Conservation (phyloP, 345 rosid species). For the Geranium brycei region DNA sequence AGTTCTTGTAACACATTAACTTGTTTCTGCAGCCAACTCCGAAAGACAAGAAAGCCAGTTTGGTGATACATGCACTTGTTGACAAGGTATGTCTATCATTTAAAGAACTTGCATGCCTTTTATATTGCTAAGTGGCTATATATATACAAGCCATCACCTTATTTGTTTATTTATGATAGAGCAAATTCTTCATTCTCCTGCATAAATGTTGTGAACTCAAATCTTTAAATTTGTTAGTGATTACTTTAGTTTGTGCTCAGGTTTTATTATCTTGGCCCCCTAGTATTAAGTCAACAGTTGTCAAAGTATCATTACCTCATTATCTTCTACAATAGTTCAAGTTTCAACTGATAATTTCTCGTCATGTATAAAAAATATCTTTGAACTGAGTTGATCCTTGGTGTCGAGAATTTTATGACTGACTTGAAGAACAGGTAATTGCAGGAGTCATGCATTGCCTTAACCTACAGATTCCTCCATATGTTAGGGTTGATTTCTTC, state of each 20-base stretch:
- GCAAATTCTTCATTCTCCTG: neutral
- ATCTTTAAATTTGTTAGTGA: neutral
- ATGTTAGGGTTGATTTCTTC: constrained; percentile 22
- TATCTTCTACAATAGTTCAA: neutral
- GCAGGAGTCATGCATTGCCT: constrained; percentile 18
- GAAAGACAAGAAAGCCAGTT: constrained; percentile 27
- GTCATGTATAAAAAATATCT: neutral
- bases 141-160: neutral
- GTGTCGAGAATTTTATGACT: neutral
- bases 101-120: neutral
- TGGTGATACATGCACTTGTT: constrained; percentile 26
- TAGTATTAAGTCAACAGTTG: neutral
- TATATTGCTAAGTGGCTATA: neutral
- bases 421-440: constrained; percentile 14
- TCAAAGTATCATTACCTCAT: neutral
- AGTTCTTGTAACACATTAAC: neutral
- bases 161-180: neutral
- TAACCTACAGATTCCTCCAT: constrained; percentile 20
- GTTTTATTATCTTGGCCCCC: too few species aligned
- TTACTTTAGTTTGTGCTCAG: neutral
- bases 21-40: constrained; percentile 25
- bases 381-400: neutral
- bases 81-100: constrained; percentile 19
- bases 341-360: neutral
- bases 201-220: neutral